Conservation (phyloP, 2,329 filamentous ascomycete species). For the Zymoseptoria ardabiliae region DNA sequence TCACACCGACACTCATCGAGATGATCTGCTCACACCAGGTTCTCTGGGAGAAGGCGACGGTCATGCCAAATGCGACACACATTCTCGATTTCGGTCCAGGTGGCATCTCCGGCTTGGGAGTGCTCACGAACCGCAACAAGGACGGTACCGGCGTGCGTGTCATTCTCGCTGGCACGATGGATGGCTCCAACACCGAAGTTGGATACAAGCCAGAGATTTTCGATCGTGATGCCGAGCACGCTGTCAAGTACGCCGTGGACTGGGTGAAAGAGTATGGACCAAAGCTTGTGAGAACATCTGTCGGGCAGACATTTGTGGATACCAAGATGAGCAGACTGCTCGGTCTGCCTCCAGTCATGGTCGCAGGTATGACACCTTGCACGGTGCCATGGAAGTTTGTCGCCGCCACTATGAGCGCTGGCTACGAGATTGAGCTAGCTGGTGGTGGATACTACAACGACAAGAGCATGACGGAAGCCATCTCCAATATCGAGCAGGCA, state of each 20-base stretch:
- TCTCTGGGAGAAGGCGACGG: constrained; percentile 91
- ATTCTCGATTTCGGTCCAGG: constrained; percentile 95
- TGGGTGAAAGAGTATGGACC: constrained; percentile 98
- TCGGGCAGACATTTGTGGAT: constrained; percentile 84
- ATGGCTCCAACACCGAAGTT: constrained; percentile 81
- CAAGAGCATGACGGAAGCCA: constrained; percentile 72
- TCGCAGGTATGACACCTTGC: constrained; percentile 87
- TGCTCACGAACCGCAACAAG: constrained; percentile 97
- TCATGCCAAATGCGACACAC: constrained; percentile 85
- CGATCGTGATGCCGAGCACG: constrained; percentile 89
- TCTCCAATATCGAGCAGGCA: constrained; percentile 74
- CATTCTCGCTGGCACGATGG: constrained; percentile 87
- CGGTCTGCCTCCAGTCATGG: constrained; percentile 78
- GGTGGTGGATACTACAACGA: constrained; percentile 85
- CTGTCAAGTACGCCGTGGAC: constrained; percentile 88
- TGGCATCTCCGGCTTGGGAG: constrained; percentile 90
- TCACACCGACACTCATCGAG: constrained; percentile 78
- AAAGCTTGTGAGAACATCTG: constrained; percentile 81
- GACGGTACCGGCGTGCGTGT: constrained; percentile 96
- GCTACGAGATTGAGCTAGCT: constrained; percentile 87
- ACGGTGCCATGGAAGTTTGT: constrained; percentile 91
- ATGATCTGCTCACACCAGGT: constrained; percentile 93
- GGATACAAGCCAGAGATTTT: constrained; percentile 98
- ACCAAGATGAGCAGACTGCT: constrained; percentile 91
- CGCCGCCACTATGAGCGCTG: constrained; percentile 84